phyloP scores from a whole-genome alignment of 345 rosid species.

The Eucalyptus melliodora region DNA sequence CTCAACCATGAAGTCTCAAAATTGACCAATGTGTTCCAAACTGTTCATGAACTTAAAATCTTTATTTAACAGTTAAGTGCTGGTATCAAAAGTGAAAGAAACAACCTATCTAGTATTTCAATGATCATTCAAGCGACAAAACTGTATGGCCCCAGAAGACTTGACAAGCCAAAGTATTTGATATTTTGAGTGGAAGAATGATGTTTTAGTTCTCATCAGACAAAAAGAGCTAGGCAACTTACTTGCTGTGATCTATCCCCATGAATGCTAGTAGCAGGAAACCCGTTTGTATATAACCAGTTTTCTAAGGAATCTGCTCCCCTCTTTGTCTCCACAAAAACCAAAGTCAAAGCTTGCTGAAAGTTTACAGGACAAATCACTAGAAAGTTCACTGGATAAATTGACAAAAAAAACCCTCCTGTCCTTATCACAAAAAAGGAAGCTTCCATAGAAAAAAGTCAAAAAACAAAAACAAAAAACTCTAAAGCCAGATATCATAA shows the following conservation, averaged over 20 bases:
- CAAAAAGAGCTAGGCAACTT: neutral
- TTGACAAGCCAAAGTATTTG: neutral
- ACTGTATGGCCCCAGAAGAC: neutral
- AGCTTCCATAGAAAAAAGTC: neutral
- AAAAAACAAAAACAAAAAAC: neutral
- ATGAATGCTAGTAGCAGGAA: slow-evolving; percentile 88
- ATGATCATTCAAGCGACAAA: neutral
- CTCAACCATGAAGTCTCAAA: neutral
- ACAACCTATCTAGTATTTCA: neutral
- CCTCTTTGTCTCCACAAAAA: slow-evolving; percentile 94
- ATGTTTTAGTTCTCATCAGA: neutral
- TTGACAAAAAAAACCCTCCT: neutral
- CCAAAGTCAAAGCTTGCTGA: slow-evolving; percentile 92
- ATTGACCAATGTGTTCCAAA: neutral
- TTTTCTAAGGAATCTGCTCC: slow-evolving; percentile 89
- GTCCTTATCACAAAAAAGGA: neutral
- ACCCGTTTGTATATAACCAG: slow-evolving; percentile 75
- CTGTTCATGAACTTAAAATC: neutral
- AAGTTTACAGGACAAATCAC: neutral
- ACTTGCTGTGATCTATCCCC: slow-evolving; percentile 96
- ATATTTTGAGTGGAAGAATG: neutral
- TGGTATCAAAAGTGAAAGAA: neutral
- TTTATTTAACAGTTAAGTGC: neutral
- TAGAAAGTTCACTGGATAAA: neutral
- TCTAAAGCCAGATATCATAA: too few relatives aligned